Percentiles rank a stretch among this genome's conserved stretches.
Evolutionary conservation across 768 basidiomycete species (phyloP).

Genomic region (Nidularia pulvinata): DNA sequence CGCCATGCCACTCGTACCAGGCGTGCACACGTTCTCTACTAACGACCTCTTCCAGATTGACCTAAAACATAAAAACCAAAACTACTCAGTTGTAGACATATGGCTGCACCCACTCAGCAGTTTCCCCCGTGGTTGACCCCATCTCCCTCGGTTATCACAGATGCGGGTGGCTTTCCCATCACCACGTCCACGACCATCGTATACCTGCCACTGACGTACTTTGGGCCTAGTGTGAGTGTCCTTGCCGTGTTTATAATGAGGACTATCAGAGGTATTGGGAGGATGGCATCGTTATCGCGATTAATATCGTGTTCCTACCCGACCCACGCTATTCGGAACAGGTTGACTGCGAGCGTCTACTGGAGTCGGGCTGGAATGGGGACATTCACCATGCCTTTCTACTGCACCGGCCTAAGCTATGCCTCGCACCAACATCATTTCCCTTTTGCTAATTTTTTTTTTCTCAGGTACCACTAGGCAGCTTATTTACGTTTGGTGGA

Average conservation of each 20-base stretch:
- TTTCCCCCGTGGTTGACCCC: conserved; percentile 76
- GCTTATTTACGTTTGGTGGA: conserved; percentile 76
- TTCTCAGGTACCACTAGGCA: conserved; percentile 70
- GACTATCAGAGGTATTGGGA: too few species aligned
- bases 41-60: conserved; percentile 25
- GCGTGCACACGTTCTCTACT: conserved; percentile 42
- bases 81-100: conserved; percentile 19
- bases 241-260: not conserved
- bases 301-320: too few species aligned
- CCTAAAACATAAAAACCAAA: conserved; percentile 9
- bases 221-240: conserved; percentile 74
- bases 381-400: too few species aligned
- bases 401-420: too few species aligned
- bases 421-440: not conserved
- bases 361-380: too few species aligned
- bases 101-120: conserved; percentile 65
- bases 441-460: conserved; percentile 1
- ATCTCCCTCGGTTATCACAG: conserved; percentile 48
- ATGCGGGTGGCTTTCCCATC: conserved; percentile 49
- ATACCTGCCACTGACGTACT: conserved; percentile 77
- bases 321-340: not conserved
- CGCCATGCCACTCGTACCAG: conserved; percentile 13
- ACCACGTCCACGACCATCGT: conserved; percentile 58
- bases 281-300: too few species aligned
- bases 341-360: not conserved